Evolutionary conservation across 2,329 filamentous ascomycete species (phyloP).

Genomic region (Pleurostoma richardsiae): DNA sequence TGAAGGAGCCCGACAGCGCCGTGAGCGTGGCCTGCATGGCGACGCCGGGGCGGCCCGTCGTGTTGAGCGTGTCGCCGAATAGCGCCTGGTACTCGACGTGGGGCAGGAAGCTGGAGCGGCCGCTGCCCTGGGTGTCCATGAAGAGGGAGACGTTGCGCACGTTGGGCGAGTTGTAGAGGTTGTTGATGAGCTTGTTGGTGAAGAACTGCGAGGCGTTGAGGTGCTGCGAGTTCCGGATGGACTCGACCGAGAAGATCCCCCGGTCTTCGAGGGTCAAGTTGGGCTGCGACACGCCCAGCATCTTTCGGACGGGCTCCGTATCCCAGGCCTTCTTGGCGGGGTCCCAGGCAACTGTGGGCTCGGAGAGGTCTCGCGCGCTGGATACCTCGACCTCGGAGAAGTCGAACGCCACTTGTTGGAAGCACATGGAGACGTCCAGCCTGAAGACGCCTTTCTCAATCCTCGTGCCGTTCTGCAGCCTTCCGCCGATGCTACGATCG

Average conservation of each 20-base stretch:
- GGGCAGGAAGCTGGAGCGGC: constrained; percentile 9
- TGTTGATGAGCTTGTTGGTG: constrained; percentile 11
- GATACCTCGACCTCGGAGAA: constrained; percentile 12
- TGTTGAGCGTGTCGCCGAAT: constrained; percentile 10
- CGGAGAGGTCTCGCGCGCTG: constrained; percentile 8
- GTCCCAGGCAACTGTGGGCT: constrained; percentile 9
- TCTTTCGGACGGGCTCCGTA: constrained; percentile 6
- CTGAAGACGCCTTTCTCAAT: constrained; percentile 6
- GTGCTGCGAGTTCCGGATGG: constrained; percentile 2
- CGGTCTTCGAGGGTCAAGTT: background rate
- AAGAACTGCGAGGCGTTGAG: constrained; percentile 9
- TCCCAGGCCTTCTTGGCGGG: constrained; percentile 6
- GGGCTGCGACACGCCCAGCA: constrained; percentile 7
- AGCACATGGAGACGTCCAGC: constrained; percentile 10
- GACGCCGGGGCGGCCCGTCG: constrained; percentile 10
- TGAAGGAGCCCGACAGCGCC: constrained; percentile 9
- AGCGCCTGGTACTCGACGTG: constrained; percentile 12
- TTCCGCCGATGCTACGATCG: background rate
- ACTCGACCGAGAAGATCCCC: constrained; percentile 10
- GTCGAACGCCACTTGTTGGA: constrained; percentile 10
- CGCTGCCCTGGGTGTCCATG: constrained; percentile 10
- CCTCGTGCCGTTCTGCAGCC: background rate
- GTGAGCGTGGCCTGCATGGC: constrained; percentile 13
- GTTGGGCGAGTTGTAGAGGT: constrained; percentile 9
- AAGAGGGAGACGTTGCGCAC: constrained; percentile 9